These are phyloP conservation scores for Nosema muscidifuracis DNA, from an alignment of 371 early-diverging fungal species.

Conservation along the genomic window DNA sequence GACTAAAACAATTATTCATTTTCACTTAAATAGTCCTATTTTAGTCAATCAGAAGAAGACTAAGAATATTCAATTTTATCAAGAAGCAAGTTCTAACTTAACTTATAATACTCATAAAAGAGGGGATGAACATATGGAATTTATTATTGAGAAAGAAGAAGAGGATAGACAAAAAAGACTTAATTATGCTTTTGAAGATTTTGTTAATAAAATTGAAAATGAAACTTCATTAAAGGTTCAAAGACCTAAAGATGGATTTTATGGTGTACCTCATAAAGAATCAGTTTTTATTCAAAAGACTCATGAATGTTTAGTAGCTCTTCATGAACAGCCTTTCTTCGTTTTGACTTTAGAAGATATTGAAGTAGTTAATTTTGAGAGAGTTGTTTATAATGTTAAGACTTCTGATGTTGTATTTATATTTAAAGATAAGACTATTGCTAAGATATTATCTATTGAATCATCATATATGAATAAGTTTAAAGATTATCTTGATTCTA, in stretches of 20 bases:
- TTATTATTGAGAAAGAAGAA: slow-evolving; percentile 86
- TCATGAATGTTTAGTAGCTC: slow-evolving; percentile 85
- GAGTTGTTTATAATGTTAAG: slow-evolving; percentile 89
- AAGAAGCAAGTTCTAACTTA: slow-evolving; percentile 82
- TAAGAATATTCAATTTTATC: slow-evolving; percentile 91
- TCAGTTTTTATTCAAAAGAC: slow-evolving; percentile 89
- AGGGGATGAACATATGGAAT: slow-evolving; percentile 78
- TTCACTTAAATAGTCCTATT: slow-evolving; percentile 86
- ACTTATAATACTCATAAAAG: slow-evolving; percentile 92
- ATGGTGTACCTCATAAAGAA: slow-evolving; percentile 86
- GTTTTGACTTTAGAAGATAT: slow-evolving; percentile 84
- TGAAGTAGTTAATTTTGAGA: slow-evolving; percentile 91
- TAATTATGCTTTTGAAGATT: slow-evolving; percentile 83
- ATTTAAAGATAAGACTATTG: slow-evolving; percentile 80
- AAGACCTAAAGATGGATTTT: slow-evolving; percentile 81
- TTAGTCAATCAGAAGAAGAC: slow-evolving; percentile 87
- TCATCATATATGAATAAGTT: slow-evolving; percentile 82
- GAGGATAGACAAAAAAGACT: slow-evolving; percentile 86
- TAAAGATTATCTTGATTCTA: slow-evolving; percentile 93
- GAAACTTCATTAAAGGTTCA: slow-evolving; percentile 73
- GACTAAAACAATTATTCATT: slow-evolving; percentile 80
- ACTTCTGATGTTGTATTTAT: slow-evolving; percentile 97
- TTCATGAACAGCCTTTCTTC: slow-evolving; percentile 88
- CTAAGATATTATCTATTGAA: slow-evolving; percentile 91
- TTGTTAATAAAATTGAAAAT: slow-evolving; percentile 80